Percentiles rank a stretch among this genome's conserved stretches.
phyloP scores from a whole-genome alignment of 2,329 filamentous ascomycete species.

The Exophiala sideris region DNA sequence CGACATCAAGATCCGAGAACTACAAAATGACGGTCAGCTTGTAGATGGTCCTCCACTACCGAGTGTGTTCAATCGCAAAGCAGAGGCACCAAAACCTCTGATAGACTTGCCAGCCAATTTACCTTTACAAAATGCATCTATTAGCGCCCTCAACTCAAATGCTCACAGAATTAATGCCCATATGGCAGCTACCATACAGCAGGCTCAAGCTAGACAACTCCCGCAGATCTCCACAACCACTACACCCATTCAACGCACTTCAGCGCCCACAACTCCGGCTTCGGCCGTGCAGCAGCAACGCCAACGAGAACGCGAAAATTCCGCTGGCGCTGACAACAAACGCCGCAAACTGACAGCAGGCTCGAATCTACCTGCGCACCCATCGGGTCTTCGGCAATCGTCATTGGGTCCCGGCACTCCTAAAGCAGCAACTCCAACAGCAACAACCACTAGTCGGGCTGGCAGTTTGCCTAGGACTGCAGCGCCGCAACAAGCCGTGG shows the following conservation, averaged over 20 bases:
- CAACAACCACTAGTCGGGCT: conserved; percentile 50
- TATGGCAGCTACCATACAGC: conserved; percentile 37
- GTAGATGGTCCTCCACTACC: conserved; percentile 58
- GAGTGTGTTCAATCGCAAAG: conserved; percentile 53
- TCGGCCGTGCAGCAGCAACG: conserved; percentile 32
- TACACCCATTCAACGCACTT: conserved; percentile 33
- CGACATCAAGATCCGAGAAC: conserved; percentile 59
- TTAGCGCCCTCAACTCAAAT: conserved; percentile 54
- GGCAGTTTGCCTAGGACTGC: conserved; percentile 53
- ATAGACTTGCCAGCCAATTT: conserved; percentile 47
- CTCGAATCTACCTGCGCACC: conserved; percentile 47
- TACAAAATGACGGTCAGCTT: conserved; percentile 58
- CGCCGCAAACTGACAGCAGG: conserved; percentile 51
- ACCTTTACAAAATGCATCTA: conserved; percentile 54
- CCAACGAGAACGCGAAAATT: conserved; percentile 54
- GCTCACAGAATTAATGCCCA: conserved; percentile 49
- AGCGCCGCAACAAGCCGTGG: conserved; percentile 34
- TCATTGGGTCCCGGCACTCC: conserved; percentile 63
- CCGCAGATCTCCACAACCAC: conserved; percentile 30
- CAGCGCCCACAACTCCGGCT: conserved; percentile 45
- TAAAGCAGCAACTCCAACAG: conserved; percentile 53
- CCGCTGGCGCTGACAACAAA: conserved; percentile 56
- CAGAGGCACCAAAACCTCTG: conserved; percentile 48
- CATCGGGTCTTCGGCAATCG: conserved; percentile 57
- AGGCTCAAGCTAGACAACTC: conserved; percentile 29